A percentile compares a stretch with the other conserved stretches of the same genome.
Evolutionary conservation across 768 basidiomycete genomes (phyloP).

Genomic region (Boletus speciosus): DNA sequence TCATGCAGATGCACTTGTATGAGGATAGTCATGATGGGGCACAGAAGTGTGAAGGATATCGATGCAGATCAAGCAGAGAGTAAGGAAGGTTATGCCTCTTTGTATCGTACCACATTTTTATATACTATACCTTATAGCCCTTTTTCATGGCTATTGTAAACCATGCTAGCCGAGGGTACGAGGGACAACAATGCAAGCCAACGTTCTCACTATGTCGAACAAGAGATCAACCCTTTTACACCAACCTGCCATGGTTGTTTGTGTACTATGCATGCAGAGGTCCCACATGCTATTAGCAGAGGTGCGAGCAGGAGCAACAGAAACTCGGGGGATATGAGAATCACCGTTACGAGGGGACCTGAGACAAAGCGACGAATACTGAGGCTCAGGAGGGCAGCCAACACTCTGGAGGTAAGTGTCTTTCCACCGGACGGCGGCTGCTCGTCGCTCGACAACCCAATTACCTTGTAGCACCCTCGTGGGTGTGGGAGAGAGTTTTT

Average conservation of each 20-base stretch:
- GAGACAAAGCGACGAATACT: too few relatives aligned
- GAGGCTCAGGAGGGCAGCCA: too few relatives aligned
- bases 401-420: background rate
- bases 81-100: background rate
- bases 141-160: too few relatives aligned
- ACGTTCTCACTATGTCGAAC: too few relatives aligned
- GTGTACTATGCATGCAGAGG: slow-evolving; percentile 12
- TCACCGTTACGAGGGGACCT: too few relatives aligned
- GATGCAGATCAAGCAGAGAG: background rate
- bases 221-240: slow-evolving; percentile 25
- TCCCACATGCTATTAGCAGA: slow-evolving; percentile 10
- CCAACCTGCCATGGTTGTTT: slow-evolving; percentile 24
- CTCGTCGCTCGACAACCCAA: slow-evolving; percentile 24
- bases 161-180: background rate
- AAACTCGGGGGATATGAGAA: background rate
- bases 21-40: background rate
- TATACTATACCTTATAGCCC: too few relatives aligned
- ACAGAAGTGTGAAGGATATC: too few relatives aligned
- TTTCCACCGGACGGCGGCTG: slow-evolving; percentile 22
- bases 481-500: too few relatives aligned
- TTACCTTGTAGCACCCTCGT: too few relatives aligned
- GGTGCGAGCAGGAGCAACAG: slow-evolving; percentile 16
- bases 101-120: too few relatives aligned
- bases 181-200: too few relatives aligned
- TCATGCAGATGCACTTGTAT: background rate